Conservation (phyloP, 139 green algal genomes). For the Ulvella scutata region DNA sequence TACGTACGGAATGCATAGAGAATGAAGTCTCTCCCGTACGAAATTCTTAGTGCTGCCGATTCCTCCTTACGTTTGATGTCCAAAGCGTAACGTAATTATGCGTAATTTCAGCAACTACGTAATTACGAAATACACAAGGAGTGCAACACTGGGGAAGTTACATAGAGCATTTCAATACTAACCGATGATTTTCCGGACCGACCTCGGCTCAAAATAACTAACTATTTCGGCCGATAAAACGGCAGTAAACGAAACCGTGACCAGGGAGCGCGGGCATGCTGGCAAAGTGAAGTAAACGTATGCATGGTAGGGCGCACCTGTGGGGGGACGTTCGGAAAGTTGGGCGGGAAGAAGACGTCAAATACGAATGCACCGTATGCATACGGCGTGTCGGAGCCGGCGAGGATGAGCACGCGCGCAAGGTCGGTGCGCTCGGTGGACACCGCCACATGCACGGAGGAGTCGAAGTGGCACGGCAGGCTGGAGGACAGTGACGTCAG, state of each 20-base stretch:
- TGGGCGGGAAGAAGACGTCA: conserved; percentile 62
- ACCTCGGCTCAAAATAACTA: too few relatives aligned
- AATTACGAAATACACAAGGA: too few relatives aligned
- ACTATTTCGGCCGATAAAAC: too few relatives aligned
- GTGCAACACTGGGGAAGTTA: too few relatives aligned
- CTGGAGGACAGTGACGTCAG: conserved; percentile 18
- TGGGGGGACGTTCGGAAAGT: conserved; percentile 45
- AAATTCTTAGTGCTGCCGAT: neutral
- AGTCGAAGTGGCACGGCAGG: conserved; percentile 30
- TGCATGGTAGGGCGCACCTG: conserved; percentile 14
- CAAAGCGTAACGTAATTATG: neutral
- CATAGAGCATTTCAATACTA: too few relatives aligned
- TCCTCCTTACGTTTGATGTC: neutral
- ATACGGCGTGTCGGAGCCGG: conserved; percentile 58
- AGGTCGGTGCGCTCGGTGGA: conserved; percentile 28
- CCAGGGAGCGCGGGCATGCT: too few relatives aligned
- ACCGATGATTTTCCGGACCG: too few relatives aligned
- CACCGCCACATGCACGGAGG: conserved; percentile 22
- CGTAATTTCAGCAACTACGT: too few relatives aligned
- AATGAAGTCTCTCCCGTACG: too few relatives aligned
- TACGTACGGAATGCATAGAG: too few relatives aligned
- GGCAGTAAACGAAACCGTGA: too few relatives aligned
- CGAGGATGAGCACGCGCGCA: conserved; percentile 23
- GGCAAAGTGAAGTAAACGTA: too few relatives aligned
- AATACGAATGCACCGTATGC: conserved; percentile 63